Conservation (phyloP, 106 monocot species). For the Dendrobium huoshanense region DNA sequence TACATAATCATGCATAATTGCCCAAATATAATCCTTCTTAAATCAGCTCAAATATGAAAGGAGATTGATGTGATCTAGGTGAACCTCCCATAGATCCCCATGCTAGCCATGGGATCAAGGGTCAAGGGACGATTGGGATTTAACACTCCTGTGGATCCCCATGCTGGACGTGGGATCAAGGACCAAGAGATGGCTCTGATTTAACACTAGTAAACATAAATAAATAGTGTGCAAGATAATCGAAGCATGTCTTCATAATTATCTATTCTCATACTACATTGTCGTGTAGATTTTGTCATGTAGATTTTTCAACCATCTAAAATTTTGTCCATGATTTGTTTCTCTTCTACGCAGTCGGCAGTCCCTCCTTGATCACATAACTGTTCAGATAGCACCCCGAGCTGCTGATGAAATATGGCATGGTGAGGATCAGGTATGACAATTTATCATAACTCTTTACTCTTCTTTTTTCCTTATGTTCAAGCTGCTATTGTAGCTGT, state of each 20-base stretch:
- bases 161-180: too few relatives aligned
- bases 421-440: constrained; percentile 63
- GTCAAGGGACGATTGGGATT: too few relatives aligned
- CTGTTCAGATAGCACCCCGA: constrained; percentile 79
- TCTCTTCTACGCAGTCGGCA: constrained; percentile 41
- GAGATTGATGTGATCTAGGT: too few relatives aligned
- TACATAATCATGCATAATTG: too few relatives aligned
- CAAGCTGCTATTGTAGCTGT: neutral
- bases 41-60: too few relatives aligned
- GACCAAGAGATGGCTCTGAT: too few relatives aligned
- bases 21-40: too few relatives aligned
- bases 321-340: neutral
- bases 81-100: too few relatives aligned
- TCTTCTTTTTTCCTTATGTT: neutral
- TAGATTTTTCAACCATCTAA: neutral
- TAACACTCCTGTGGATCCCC: too few relatives aligned
- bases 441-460: neutral
- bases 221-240: neutral
- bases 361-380: constrained; percentile 79
- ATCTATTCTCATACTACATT: neutral
- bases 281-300: neutral
- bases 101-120: too few relatives aligned
- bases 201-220: neutral
- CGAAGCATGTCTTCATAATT: neutral
- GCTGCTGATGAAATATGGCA: constrained; percentile 88